phyloP scores from a whole-genome alignment of 768 basidiomycete species.

The Lactarius evosmus region DNA sequence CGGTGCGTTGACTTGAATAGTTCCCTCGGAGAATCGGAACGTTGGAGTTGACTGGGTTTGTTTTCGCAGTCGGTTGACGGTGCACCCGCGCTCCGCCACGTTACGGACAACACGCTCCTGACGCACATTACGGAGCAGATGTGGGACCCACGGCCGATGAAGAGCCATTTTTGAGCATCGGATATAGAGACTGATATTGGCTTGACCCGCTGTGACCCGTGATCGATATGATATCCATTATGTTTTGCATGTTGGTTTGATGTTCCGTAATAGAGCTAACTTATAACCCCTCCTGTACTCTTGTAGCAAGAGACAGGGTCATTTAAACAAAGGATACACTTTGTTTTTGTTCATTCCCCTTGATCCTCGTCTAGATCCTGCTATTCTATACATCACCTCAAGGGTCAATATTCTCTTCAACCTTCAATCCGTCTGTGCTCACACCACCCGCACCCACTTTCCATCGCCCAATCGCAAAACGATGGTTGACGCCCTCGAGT shows the following conservation, averaged over 20 bases:
- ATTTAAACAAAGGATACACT: conserved; percentile 15
- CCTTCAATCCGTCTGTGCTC: conserved; percentile 19
- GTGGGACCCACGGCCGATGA: conserved; percentile 55
- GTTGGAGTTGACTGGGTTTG: conserved; percentile 8
- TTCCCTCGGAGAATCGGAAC: not conserved
- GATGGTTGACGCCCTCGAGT: conserved; percentile 86
- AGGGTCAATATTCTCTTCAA: conserved; percentile 34
- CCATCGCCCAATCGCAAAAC: conserved; percentile 75
- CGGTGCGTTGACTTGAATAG: conserved; percentile 42
- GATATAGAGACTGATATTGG: not conserved
- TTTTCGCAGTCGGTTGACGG: conserved; percentile 30
- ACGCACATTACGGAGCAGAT: conserved; percentile 59
- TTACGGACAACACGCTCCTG: conserved; percentile 56
- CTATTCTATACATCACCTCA: conserved; percentile 27
- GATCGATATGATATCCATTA: not conserved
- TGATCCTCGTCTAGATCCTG: conserved; percentile 8
- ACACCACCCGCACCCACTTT: conserved; percentile 33
- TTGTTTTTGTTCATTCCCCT: not conserved
- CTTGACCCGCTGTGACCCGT: not conserved
- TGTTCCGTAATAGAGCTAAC: conserved; percentile 16
- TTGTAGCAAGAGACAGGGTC: conserved; percentile 8
- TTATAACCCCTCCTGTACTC: conserved; percentile 6
- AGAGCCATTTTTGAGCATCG: conserved; percentile 15
- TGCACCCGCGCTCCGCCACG: conserved; percentile 45
- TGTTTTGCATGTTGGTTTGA: conserved; percentile 9